Evolutionary conservation across 139 green algal species (phyloP), one percentile per base, ranked within the genome.

Genomic region (Chlorella sp.): DNA sequence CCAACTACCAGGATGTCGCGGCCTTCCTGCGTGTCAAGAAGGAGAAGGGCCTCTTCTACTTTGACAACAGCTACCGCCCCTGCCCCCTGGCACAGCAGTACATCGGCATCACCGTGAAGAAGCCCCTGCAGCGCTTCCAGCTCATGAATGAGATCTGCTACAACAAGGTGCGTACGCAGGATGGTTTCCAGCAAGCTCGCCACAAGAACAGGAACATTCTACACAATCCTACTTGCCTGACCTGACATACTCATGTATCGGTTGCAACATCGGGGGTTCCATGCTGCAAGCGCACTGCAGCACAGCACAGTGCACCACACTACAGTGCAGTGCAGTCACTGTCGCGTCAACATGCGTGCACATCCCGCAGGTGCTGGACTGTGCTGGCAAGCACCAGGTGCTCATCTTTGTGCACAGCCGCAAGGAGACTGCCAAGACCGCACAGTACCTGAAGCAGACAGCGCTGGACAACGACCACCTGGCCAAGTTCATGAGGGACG

Each of bases 111-210:
- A 97, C 81, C 6, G 79, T 98, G 27, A 94, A 95, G 75, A 99
- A 99, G 88, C 93, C 95, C n/a, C 87, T 99, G 85, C 95, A 99
- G 89, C 88, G 95, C 70, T 98, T 98, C 82, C 90, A 98, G 85
- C 82, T 97, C 49, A 97, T 97, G 93, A 97, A 97, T 72, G 94
- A 98, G 76, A 96, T 99, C 78, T 97, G 90, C 86, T 99, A 99
- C 80, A 88, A 94, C 76, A 99, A 99, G 85, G 94, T 78, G 66
- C 49, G 73, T 14, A 20, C 49, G 49, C 22, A 20, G n/a, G n/a
- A n/a, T n/a, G n/a, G n/a, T n/a, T n/a, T n/a, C n/a, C n/a, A n/a
- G n/a, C n/a, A n/a, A n/a, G n/a, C n/a, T n/a, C n/a, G n/a, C n/a
- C n/a, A n/a, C n/a, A n/a, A n/a, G n/a, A n/a, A n/a, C n/a, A n/a